phyloP scores from a whole-genome alignment of 345 rosid genomes.

The Ceriops decandra region DNA sequence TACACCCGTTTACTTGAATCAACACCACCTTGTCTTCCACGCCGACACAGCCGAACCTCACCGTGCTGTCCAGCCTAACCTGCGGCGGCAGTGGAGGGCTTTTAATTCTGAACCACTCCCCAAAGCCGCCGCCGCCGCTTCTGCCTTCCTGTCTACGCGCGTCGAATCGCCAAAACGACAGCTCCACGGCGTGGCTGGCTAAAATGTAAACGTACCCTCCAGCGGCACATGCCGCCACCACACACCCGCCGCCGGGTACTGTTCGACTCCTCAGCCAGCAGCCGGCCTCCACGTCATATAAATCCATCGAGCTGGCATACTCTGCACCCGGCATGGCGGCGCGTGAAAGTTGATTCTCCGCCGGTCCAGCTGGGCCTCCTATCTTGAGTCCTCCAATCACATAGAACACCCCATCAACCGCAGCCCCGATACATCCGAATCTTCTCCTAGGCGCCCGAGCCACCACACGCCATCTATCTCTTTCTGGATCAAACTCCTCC shows the following conservation, averaged over 20 bases:
- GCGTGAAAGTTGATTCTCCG: slow-evolving; percentile 32
- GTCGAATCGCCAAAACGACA: slow-evolving; percentile 80
- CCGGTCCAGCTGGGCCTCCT: slow-evolving; percentile 22
- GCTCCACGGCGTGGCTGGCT: slow-evolving; percentile 86
- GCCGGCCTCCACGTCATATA: slow-evolving; percentile 62
- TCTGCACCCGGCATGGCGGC: slow-evolving; percentile 36
- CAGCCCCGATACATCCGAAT: slow-evolving; percentile 81
- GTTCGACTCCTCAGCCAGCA: slow-evolving; percentile 75
- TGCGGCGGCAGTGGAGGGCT: slow-evolving; percentile 78
- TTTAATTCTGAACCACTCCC: slow-evolving; percentile 73
- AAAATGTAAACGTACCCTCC: slow-evolving; percentile 54
- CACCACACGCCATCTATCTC: slow-evolving; percentile 60
- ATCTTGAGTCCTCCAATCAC: slow-evolving; percentile 85
- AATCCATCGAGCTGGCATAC: slow-evolving; percentile 85
- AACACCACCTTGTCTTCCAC: slow-evolving; percentile 65
- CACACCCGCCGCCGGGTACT: slow-evolving; percentile 90
- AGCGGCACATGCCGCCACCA: slow-evolving; percentile 77
- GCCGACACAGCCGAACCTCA: slow-evolving; percentile 73
- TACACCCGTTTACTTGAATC: slow-evolving; percentile 72
- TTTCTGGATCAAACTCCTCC: slow-evolving; percentile 79
- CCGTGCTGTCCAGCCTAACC: slow-evolving; percentile 60
- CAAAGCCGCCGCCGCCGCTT: slow-evolving; percentile 28
- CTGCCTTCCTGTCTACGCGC: slow-evolving; percentile 36
- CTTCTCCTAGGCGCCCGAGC: slow-evolving; percentile 54
- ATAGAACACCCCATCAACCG: slow-evolving; percentile 71